Evolutionary conservation across 225 moss, liverwort and hornwort genomes (phyloP).

Genomic region (Physcomitrium patens): DNA sequence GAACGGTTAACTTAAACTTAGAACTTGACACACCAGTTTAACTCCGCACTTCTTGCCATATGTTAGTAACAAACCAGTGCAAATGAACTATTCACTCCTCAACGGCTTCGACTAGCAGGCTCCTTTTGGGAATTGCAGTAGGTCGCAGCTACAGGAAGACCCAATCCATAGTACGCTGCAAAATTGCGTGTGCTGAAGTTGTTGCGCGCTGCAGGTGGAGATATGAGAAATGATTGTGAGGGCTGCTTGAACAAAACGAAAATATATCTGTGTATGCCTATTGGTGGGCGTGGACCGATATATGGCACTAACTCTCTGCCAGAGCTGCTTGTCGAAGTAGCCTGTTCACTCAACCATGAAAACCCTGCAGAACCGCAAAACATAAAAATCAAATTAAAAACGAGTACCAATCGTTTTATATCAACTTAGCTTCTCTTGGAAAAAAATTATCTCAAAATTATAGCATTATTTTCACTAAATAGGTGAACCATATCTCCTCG

Average conservation of each 20-base stretch:
- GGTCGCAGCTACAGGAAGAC: conserved; percentile 85
- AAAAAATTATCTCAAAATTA: too few species aligned
- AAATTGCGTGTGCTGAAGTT: conserved; percentile 78
- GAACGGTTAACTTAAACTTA: conserved; percentile 30
- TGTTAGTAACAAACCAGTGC: background rate
- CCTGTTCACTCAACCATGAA: conserved; percentile 39
- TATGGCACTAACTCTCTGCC: conserved; percentile 78
- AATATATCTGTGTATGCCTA: conserved; percentile 93
- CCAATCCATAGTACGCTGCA: conserved; percentile 73
- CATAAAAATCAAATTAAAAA: background rate
- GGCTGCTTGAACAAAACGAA: conserved; percentile 89
- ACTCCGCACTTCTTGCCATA: conserved; percentile 21
- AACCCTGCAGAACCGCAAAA: conserved; percentile 22
- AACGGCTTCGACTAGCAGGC: conserved; percentile 84
- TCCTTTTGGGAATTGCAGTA: conserved; percentile 96
- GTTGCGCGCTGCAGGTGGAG: conserved; percentile 68
- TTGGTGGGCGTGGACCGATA: conserved; percentile 83
- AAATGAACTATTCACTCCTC: background rate
- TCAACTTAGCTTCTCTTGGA: background rate
- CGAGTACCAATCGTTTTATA: background rate
- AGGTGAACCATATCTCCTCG: background rate
- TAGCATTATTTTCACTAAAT: background rate
- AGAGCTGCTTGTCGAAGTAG: conserved; percentile 34
- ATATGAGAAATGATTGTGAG: conserved; percentile 45
- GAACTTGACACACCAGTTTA: background rate